phyloP scores from a whole-genome alignment of 2,329 filamentous ascomycete genomes.

The Magnaporthiopsis poae region DNA sequence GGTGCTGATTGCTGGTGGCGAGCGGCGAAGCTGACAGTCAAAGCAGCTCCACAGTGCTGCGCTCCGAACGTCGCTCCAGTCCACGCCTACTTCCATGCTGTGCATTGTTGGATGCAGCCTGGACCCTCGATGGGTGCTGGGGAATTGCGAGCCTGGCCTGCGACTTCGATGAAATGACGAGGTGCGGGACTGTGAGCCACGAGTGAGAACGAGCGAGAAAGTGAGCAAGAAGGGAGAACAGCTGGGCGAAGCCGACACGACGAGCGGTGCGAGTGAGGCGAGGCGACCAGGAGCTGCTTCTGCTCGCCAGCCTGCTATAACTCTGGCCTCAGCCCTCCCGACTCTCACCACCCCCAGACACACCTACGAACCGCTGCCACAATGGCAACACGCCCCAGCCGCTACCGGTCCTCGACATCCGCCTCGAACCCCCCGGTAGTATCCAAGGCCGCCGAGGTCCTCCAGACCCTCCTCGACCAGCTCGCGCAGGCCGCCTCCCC shows the following conservation, averaged over 20 bases:
- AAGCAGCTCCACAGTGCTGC: constrained; percentile 4
- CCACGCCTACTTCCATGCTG: constrained; percentile 18
- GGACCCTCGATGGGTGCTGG: constrained; percentile 27
- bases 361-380: constrained; percentile 27
- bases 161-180: constrained; percentile 3
- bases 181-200: not conserved
- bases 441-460: constrained; percentile 51
- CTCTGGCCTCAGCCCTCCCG: constrained; percentile 17
- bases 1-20: not conserved
- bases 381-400: constrained; percentile 38
- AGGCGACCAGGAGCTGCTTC: constrained; percentile 47
- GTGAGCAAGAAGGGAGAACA: constrained; percentile 4
- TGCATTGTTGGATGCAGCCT: constrained; percentile 13
- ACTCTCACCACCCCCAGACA: constrained; percentile 9
- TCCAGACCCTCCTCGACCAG: constrained; percentile 44
- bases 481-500: constrained; percentile 21
- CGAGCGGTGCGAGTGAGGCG: constrained; percentile 28
- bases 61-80: not conserved
- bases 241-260: constrained; percentile 18
- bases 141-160: constrained; percentile 8
- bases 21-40: not conserved
- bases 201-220: constrained; percentile 4
- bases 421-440: constrained; percentile 44
- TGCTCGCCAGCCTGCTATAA: constrained; percentile 54
- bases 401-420: constrained; percentile 56